Base-by-base conservation (phyloP, 1,284 basidiomycete species). In the Ganoderma multipileum region DNA sequence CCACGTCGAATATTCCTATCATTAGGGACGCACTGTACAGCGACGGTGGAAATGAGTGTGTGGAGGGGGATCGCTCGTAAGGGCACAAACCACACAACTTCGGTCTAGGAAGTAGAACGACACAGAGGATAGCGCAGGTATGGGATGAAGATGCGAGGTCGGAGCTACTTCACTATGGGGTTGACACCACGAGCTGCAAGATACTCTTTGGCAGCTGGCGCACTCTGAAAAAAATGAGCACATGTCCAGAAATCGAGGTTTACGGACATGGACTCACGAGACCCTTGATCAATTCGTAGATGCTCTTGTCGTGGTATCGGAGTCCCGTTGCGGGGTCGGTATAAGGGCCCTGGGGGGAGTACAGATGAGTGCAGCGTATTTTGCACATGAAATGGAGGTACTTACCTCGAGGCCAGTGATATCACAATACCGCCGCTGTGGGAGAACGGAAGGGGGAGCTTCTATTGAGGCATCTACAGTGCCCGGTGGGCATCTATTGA, bases 221-320 rank as follows among this genome's bases (percentile, higher is more conserved):
- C 73, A 67, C 83, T 85, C 86, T 87, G 60, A 6, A 8, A 28
- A 36, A 26, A 20, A 61, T n/a, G 26, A 50, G 16, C 28, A 28
- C 44, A 20, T 14, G 18, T 7, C 16, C 18, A n/a, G 14, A 7
- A 20, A 30, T 11, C 11, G n/a, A 50, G 38, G 39, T 16, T 3
- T 9, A 39, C 4, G 16, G 44, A 14, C 23, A 12, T 11, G 23
- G 47, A 83, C 91, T 73, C 71, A 94, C 94, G 74, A 96, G 82
- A 47, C 87, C 86, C 77, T 93, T 94, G 75, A 96, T 89, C 52
- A 95, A 82, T 65, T 95, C 92, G 78, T 95, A 96, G 6, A 96
- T 88, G 72, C 91, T 93, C 80, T 92, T 95, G 81, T 95, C 92
- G 73, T 96, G 93, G 77, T 94, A 96, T 5, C 95, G 86, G 23